Evolutionary conservation across 2,329 filamentous ascomycete genomes (phyloP), one percentile per base, ranked within the genome.

Genomic region (Knoxdaviesia proteae): DNA sequence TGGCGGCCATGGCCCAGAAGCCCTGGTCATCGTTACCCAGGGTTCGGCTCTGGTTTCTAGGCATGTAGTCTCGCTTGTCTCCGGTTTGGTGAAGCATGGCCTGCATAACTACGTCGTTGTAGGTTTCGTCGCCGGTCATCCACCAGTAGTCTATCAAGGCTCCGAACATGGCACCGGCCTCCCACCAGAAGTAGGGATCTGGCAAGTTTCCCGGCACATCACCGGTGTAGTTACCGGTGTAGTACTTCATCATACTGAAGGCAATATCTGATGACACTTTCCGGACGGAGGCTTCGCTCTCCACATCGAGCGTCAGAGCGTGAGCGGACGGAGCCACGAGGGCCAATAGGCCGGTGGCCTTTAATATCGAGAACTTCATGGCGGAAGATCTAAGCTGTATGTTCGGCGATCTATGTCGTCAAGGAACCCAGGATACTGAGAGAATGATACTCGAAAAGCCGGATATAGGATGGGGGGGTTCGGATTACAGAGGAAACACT

Each of bases 1-100:
- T 80, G 46, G 78, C 80, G 1, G 83, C 74, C 64, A 90, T 69
- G n/a, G 72, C 81, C 84, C 84, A 92, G 59, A 90, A 88, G 5
- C 80, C 77, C 56, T 84, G 80, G 51, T 84, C 80, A 48, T 84
- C 80, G 58, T 83, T 84, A 48, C 78, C 78, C 47, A 69, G 58
- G 2, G 67, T 68, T 40, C 62, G 57, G 6, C 72, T 75, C 56
- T 77, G 74, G 56, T 78, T 79, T n/a, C 56, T 53, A 3, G 78
- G 78, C 74, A 80, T 77, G 54, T 67, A 80, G 53, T 80, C 71
- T 8, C 56, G 52, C 47, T 72, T 65, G n/a, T 65, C 58, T 36
- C 74, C 71, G 34, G 62, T 65, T 54, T 81, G 77, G 51, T 75
- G 71, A 6, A 72, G 51, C 50, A 82, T 52, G 2, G 68, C 77